These are phyloP conservation scores for Arthrobotrys sphaeroides DNA, from an alignment of 2,329 filamentous ascomycete species.

Conservation along the genomic window DNA sequence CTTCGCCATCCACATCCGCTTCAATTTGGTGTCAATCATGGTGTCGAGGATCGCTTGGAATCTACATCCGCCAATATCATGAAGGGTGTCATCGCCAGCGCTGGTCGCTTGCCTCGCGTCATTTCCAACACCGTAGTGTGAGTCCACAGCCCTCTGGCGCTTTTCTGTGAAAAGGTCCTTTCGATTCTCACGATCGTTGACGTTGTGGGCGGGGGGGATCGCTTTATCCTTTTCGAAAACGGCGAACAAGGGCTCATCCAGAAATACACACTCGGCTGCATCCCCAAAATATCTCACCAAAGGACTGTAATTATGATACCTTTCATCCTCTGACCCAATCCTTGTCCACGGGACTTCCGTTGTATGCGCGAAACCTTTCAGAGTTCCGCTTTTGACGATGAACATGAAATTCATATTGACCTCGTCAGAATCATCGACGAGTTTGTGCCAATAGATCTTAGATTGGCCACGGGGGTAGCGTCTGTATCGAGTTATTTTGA, in stretches of 20 bases:
- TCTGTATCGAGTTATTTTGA: not conserved
- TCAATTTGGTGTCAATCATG: no score
- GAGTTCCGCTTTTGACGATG: not conserved
- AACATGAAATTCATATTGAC: conserved; percentile 30
- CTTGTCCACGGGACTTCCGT: not conserved
- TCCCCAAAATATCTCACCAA: not conserved
- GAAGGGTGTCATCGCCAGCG: no score
- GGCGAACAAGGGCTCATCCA: conserved; percentile 19
- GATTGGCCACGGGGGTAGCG: no score
- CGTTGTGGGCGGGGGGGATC: not conserved
- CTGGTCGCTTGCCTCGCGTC: no score
- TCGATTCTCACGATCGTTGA: not conserved
- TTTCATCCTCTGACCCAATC: no score
- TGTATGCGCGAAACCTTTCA: not conserved
- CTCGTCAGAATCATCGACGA: no score
- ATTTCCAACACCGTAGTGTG: no score
- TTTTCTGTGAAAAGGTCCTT: not conserved
- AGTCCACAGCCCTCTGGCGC: not conserved
- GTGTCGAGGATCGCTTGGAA: no score
- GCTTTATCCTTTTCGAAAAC: not conserved
- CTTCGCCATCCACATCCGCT: conserved; percentile 5
- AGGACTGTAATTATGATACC: not conserved
- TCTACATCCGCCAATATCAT: no score
- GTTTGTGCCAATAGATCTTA: no score
- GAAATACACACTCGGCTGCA: conserved; percentile 6